Conservation (phyloP, 352 stramenopile genomes). For the Globisporangium nagaii region DNA sequence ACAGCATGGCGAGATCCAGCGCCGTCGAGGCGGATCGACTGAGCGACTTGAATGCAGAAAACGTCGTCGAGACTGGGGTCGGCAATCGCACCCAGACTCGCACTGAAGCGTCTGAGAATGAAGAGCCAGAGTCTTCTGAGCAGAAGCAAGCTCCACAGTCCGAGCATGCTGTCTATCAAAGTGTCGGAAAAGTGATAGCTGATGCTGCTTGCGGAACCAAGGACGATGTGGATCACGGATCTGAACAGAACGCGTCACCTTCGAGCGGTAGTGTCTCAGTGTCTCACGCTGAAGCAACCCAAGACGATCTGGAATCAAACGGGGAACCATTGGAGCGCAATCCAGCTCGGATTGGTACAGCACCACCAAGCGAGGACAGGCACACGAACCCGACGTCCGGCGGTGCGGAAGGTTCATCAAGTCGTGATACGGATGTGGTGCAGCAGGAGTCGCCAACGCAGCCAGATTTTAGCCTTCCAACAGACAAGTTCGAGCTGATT, state of each 20-base stretch:
- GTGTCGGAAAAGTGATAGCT: not conserved
- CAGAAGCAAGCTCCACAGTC: not conserved
- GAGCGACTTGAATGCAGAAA: not conserved
- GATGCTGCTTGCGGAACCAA: not conserved
- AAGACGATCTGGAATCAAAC: not conserved
- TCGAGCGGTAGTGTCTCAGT: not conserved
- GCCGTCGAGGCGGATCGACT: not conserved
- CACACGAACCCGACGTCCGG: not conserved
- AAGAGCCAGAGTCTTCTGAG: not conserved
- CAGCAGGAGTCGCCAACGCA: not conserved
- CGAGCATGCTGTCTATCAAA: not conserved
- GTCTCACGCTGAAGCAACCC: not conserved
- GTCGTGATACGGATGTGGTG: not conserved
- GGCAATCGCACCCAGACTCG: not conserved
- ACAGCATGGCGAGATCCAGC: not conserved
- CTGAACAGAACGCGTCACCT: not conserved
- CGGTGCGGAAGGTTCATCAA: not conserved
- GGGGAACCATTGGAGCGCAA: not conserved
- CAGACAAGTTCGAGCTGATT: conserved; percentile 30
- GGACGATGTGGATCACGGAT: not conserved
- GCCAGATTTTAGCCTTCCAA: conserved; percentile 3
- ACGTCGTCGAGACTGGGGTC: not conserved
- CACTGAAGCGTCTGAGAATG: not conserved
- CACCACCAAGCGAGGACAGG: not conserved
- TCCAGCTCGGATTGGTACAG: too few species aligned